Percentiles rank a stretch among this genome's conserved stretches.
phyloP scores from a whole-genome alignment of 2,329 filamentous ascomycete genomes.

The Macrophomina phaseolina region DNA sequence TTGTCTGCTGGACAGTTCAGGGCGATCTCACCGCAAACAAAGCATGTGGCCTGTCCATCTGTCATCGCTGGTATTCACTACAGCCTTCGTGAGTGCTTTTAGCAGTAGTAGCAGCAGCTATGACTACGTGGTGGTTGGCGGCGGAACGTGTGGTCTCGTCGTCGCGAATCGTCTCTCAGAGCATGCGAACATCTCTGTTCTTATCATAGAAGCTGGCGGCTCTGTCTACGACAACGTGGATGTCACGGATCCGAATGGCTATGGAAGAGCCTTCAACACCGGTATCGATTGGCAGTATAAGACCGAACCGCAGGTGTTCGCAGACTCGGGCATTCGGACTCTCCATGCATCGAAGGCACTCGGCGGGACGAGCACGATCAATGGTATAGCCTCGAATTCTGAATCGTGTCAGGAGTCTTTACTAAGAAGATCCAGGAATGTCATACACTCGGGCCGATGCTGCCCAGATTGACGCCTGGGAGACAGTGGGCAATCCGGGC shows the following conservation, averaged over 20 bases:
- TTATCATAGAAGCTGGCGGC: slow-evolving; percentile 36
- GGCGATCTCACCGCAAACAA: too few species aligned
- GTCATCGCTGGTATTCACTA: background rate
- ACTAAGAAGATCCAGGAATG: slow-evolving; percentile 35
- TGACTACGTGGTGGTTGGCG: slow-evolving; percentile 44
- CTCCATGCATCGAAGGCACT: slow-evolving; percentile 49
- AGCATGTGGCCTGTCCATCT: background rate
- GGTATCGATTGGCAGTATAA: slow-evolving; percentile 50
- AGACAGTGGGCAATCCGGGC: slow-evolving; percentile 44
- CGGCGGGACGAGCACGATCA: slow-evolving; percentile 51
- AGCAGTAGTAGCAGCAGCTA: background rate
- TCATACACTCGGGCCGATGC: slow-evolving; percentile 43
- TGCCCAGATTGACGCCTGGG: slow-evolving; percentile 48
- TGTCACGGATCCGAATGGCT: slow-evolving; percentile 37
- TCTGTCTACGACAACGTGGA: slow-evolving; percentile 38
- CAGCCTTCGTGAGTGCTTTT: background rate
- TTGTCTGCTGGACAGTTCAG: too few species aligned
- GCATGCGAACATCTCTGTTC: slow-evolving; percentile 52
- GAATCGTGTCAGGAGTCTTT: background rate
- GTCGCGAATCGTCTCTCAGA: slow-evolving; percentile 61
- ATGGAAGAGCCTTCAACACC: slow-evolving; percentile 33
- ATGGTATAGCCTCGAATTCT: slow-evolving; percentile 36
- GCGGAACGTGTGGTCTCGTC: slow-evolving; percentile 53
- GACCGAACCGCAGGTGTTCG: slow-evolving; percentile 47
- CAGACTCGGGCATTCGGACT: slow-evolving; percentile 27